A percentile compares a stretch with the other conserved stretches of the same genome.
These are phyloP conservation scores for Tolypocladium nubicola DNA, from an alignment of 2,329 filamentous ascomycete species.

Conservation along the genomic window DNA sequence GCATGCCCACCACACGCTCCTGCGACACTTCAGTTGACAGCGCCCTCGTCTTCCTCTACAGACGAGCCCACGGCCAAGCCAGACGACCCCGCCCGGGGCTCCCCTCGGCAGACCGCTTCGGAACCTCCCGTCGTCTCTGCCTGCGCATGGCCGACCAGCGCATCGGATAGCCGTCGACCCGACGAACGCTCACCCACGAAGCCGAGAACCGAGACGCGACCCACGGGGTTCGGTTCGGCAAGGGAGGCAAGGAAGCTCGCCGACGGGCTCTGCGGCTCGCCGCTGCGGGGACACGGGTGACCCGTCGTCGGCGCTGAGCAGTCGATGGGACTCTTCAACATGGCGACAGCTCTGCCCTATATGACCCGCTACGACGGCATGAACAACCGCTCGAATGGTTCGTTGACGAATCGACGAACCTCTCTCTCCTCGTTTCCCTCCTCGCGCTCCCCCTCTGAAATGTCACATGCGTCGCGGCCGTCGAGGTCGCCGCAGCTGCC, in stretches of 20 bases:
- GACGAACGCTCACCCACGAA: not conserved
- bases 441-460: conserved; percentile 46
- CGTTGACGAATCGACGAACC: conserved; percentile 27
- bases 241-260: not conserved
- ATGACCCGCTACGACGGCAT: conserved; percentile 27
- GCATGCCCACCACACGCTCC: not conserved
- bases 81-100: not conserved
- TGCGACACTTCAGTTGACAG: not conserved
- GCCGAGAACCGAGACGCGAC: not conserved
- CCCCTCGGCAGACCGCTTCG: not conserved
- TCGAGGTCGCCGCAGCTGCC: conserved; percentile 44
- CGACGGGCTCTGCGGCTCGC: not conserved
- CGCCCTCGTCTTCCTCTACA: not conserved
- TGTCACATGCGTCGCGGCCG: conserved; percentile 43
- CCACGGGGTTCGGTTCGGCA: not conserved
- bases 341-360: conserved; percentile 33
- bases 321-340: conserved; percentile 8
- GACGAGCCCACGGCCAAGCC: not conserved
- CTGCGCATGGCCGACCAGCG: not conserved
- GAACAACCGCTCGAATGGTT: conserved; percentile 22
- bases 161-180: conserved; percentile 2
- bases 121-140: not conserved
- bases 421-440: conserved; percentile 57
- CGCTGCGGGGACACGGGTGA: not conserved
- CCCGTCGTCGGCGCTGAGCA: not conserved